Conservation (phyloP, 306 rosid species). For the Lotus japonicus region DNA sequence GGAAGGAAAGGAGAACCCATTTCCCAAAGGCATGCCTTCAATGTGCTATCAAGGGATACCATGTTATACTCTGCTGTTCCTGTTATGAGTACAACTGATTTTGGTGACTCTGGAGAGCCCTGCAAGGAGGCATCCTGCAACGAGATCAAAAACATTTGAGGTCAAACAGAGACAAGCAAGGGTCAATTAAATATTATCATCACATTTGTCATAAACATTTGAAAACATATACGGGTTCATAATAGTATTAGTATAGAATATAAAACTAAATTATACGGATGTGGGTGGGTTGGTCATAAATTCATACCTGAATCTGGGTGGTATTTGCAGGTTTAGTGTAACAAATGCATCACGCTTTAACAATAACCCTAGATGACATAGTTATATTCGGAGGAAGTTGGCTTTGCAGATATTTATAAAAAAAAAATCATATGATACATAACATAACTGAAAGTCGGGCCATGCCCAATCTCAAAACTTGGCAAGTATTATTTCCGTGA, state of each 20-base stretch:
- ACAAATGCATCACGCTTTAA: neutral
- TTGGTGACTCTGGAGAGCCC: slow-evolving; percentile 86
- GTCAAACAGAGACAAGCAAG: neutral
- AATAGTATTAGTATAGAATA: no score
- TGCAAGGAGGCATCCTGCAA: slow-evolving; percentile 92
- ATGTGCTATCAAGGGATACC: slow-evolving; percentile 75
- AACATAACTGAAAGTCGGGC: neutral
- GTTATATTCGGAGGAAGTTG: neutral
- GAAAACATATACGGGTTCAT: no score
- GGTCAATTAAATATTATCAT: neutral
- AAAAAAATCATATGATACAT: neutral
- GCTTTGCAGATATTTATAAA: neutral
- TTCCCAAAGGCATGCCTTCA: slow-evolving; percentile 92
- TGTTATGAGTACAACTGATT: slow-evolving; percentile 86
- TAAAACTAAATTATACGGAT: neutral
- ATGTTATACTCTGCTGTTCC: slow-evolving; percentile 87
- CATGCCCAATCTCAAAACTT: neutral
- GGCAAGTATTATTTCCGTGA: neutral
- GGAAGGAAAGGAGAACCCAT: slow-evolving; percentile 98
- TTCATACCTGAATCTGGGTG: no score
- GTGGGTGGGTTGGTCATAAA: no score
- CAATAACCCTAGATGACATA: neutral
- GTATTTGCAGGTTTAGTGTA: no score
- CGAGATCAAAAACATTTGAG: slow-evolving; percentile 13
- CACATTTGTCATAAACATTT: no score